A percentile compares a stretch with the other conserved stretches of the same genome.
Conservation (phyloP, 306 rosid species). For the Geum urbanum region DNA sequence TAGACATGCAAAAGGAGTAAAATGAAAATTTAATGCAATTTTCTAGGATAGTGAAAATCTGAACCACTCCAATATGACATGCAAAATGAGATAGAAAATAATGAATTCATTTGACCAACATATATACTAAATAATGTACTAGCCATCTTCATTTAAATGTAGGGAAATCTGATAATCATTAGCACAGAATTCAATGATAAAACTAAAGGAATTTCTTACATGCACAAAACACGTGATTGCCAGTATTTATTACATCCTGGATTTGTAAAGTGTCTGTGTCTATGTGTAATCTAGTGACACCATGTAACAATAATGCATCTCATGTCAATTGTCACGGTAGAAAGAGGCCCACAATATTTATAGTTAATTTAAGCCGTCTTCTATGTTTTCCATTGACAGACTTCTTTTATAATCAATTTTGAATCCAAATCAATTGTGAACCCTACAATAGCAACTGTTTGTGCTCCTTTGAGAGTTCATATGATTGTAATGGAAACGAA, state of each 20-base stretch:
- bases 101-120: neutral
- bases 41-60: neutral
- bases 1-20: neutral
- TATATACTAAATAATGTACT: neutral
- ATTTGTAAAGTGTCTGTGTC: neutral
- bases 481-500: neutral
- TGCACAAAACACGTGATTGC: neutral
- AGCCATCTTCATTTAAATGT: neutral
- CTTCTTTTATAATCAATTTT: constrained; percentile 2
- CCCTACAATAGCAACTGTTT: neutral
- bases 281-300: neutral
- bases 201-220: neutral
- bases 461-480: neutral
- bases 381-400: neutral
- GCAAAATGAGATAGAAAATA: neutral
- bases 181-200: neutral
- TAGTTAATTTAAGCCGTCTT: neutral
- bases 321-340: neutral
- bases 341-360: neutral
- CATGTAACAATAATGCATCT: neutral
- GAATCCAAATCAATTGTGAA: constrained; percentile 1
- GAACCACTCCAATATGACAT: neutral
- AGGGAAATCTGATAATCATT: no score
- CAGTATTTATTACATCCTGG: neutral
- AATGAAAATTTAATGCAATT: neutral